Evolutionary conservation across 2,329 filamentous ascomycete species (phyloP).

Genomic region (Fusarium fracticaudum): DNA sequence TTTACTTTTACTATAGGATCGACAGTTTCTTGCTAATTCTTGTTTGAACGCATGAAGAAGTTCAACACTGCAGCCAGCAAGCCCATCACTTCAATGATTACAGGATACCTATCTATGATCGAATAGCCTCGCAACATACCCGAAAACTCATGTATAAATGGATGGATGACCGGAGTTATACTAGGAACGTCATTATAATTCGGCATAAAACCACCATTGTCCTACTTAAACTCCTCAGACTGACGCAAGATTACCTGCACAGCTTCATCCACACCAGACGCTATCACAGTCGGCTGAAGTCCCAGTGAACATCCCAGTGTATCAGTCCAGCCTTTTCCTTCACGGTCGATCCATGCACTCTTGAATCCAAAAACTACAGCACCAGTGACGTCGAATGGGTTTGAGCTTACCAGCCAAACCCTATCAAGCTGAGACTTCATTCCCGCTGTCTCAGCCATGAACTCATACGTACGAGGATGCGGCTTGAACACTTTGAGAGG

Average conservation of each 20-base stretch:
- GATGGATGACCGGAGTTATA: background rate
- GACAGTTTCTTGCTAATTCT: background rate
- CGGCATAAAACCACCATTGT: background rate
- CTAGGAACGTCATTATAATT: background rate
- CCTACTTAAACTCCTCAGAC: background rate
- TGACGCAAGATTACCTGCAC: slow-evolving; percentile 49
- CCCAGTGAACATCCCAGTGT: slow-evolving; percentile 58
- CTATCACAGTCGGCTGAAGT: slow-evolving; percentile 63
- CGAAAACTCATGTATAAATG: background rate
- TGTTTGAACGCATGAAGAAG: background rate
- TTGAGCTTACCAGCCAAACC: slow-evolving; percentile 76
- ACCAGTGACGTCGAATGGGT: slow-evolving; percentile 78
- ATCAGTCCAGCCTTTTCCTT: slow-evolving; percentile 72
- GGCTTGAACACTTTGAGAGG: slow-evolving; percentile 71
- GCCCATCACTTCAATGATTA: background rate
- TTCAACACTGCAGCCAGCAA: background rate
- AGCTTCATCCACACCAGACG: slow-evolving; percentile 66
- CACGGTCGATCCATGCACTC: slow-evolving; percentile 74
- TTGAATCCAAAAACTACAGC: slow-evolving; percentile 69
- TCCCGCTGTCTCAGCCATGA: slow-evolving; percentile 63
- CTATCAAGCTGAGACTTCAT: slow-evolving; percentile 56
- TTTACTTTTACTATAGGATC: background rate
- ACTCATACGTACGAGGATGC: slow-evolving; percentile 66
- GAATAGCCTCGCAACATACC: background rate
- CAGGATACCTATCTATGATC: background rate